Percentiles rank a stretch among this genome's conserved stretches.
Conservation (phyloP, 768 basidiomycete species). For the Pleurotus tuber-regium region DNA sequence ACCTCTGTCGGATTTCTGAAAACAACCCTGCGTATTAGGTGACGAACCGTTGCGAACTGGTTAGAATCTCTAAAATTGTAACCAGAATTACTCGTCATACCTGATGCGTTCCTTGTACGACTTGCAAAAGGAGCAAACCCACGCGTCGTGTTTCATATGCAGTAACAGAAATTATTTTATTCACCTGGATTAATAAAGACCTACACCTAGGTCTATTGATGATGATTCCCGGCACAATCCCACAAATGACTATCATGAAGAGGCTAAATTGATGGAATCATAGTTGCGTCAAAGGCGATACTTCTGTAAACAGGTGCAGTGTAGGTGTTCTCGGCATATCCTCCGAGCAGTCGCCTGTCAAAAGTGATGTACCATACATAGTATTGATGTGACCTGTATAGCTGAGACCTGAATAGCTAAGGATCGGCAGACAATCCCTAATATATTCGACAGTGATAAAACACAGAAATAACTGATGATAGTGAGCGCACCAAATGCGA, state of each 20-base stretch:
- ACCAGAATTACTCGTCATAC: not conserved
- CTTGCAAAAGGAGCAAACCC: too few species aligned
- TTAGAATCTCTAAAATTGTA: not conserved
- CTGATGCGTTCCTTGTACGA: not conserved
- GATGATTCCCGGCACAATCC: not conserved
- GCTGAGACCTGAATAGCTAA: too few species aligned
- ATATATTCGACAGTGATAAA: conserved; percentile 18
- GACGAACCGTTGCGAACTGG: conserved; percentile 1
- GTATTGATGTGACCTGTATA: conserved; percentile 1
- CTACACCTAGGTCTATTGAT: too few species aligned
- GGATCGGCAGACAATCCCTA: not conserved
- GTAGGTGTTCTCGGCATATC: not conserved
- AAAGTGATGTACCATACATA: not conserved
- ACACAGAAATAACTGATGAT: conserved; percentile 23
- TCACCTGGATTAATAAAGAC: too few species aligned
- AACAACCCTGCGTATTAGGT: too few species aligned
- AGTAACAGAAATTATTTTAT: too few species aligned
- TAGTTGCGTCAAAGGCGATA: not conserved
- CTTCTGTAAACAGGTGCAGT: not conserved
- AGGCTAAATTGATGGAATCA: not conserved
- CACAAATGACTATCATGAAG: not conserved
- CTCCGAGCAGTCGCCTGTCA: too few species aligned
- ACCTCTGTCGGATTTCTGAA: too few species aligned
- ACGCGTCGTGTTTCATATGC: too few species aligned
- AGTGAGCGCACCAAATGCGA: conserved; percentile 9